These are phyloP conservation scores for Penicillium expansum DNA, from an alignment of 2,329 filamentous ascomycete species.

Conservation along the genomic window DNA sequence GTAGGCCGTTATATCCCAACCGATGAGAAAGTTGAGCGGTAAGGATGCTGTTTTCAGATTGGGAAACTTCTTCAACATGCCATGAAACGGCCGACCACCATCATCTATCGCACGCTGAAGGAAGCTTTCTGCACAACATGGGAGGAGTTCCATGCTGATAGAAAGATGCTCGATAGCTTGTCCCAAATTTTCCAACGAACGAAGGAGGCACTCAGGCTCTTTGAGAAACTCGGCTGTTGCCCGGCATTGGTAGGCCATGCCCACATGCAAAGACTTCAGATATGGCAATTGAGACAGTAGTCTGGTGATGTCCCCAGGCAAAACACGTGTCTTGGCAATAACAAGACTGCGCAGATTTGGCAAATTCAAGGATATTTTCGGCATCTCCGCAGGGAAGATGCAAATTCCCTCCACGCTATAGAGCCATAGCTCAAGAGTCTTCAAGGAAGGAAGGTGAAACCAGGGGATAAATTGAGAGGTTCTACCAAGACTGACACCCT, in stretches of 20 bases:
- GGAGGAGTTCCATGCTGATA: not conserved
- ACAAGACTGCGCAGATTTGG: not conserved
- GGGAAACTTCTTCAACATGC: not conserved
- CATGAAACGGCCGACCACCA: not conserved
- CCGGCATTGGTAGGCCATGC: not conserved
- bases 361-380: not conserved
- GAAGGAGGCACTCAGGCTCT: not conserved
- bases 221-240: not conserved
- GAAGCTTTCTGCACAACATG: not conserved
- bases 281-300: not conserved
- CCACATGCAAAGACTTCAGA: conserved; percentile 1
- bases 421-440: conserved; percentile 6
- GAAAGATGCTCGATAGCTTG: not conserved
- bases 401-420: not conserved
- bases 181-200: not conserved
- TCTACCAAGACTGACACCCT: not conserved
- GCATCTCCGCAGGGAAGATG: not conserved
- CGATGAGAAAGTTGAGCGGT: not conserved
- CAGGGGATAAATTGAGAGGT: conserved; percentile 2
- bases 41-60: not conserved
- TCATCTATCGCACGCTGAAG: not conserved
- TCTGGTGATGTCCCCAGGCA: not conserved
- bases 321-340: not conserved
- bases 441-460: conserved; percentile 7
- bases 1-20: not conserved